phyloP scores from a whole-genome alignment of 768 basidiomycete genomes.

The Lyophyllum atratum region DNA sequence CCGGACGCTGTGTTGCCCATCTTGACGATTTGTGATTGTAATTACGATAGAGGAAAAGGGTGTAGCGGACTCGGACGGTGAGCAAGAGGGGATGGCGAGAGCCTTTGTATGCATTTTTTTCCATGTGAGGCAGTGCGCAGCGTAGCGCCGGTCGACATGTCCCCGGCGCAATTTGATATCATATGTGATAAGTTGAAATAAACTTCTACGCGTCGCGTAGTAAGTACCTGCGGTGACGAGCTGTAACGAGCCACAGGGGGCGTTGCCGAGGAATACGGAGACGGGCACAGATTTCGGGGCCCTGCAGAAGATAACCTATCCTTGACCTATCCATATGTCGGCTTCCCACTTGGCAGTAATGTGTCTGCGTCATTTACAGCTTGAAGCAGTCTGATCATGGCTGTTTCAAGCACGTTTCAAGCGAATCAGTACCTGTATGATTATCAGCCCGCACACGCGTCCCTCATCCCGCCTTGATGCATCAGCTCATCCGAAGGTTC shows the following conservation, averaged over 20 bases:
- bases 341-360: not conserved
- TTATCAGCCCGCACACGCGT: too few species aligned
- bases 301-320: too few species aligned
- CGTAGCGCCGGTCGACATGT: too few species aligned
- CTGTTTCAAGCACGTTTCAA: not conserved
- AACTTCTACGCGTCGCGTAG: too few species aligned
- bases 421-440: too few species aligned
- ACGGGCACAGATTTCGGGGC: too few species aligned
- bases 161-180: too few species aligned
- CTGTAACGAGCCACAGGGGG: not conserved
- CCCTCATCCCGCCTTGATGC: not conserved
- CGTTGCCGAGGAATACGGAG: too few species aligned
- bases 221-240: too few species aligned
- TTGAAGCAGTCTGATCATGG: not conserved
- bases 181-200: too few species aligned
- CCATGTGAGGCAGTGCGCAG: too few species aligned
- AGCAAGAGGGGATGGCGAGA: not conserved
- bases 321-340: too few species aligned
- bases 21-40: not conserved
- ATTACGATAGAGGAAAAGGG: not conserved
- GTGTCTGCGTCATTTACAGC: not conserved
- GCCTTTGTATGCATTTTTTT: not conserved
- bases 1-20: slow-evolving; percentile 16
- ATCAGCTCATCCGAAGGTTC: not conserved
- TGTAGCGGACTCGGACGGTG: not conserved